Base-by-base conservation (phyloP, 2,329 filamentous ascomycete species). In the Colletotrichum melonis region DNA sequence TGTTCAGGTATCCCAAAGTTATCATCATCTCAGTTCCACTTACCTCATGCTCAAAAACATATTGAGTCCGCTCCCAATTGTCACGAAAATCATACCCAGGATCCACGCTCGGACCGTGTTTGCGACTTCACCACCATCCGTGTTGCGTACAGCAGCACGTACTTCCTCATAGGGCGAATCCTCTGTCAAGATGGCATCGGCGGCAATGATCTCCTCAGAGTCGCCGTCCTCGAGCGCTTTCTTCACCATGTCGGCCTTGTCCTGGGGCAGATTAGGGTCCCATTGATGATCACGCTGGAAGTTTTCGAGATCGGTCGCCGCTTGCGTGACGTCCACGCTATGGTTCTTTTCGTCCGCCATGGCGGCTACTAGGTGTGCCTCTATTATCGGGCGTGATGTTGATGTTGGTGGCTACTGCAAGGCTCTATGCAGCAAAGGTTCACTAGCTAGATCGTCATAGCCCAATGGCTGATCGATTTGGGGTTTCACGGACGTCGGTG, bases 81-180 rank as follows among this genome's bases (percentile, higher is more conserved):
- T 83, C 5, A 84, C 84, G 63, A 86, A 86, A 32, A 86, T 60
- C 38, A 87, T 79, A 0, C 85, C 85, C 0, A 87, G 78, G 4
- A 85, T 65, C 85, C 85, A 87, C 24, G 81, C 81, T 4, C 83
- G 78, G 78, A 89, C 77, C 71, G 83, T 85, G 65, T 78, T 82
- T 73, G 74, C 79, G 2, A 74, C 76, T 64, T 76, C 79, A 19
- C 54, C 72, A 1, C 69, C 72, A 4, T 74, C 72, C 0, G 62
- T 74, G 2, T 67, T 74, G 52, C 72, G 68, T 0, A 72, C 72
- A 0, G 72, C 81, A 16, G 69, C 69, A 22, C 72, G 57, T 3
- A 74, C 72, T n/a, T 80, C 80, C 65, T 81, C 79, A 69, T 84
- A 84, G 0, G 83, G 83, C 14, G 83, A 84, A 73, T 84, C 74